Conservation (phyloP, 805 yeast genomes). For the Nakazawaea ernobii region DNA sequence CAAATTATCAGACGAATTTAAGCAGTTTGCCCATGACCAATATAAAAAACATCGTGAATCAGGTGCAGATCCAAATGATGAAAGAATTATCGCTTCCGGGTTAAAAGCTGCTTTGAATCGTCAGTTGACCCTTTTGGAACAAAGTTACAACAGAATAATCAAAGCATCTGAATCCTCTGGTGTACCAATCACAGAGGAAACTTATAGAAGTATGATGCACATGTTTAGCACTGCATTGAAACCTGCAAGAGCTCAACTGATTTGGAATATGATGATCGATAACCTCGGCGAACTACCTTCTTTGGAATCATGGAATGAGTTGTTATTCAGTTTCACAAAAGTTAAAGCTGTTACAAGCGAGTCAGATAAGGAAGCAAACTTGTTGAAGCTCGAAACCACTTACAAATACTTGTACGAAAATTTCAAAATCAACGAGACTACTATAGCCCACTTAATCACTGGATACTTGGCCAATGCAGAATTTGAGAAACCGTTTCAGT, state of each 20-base stretch:
- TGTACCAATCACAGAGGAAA: conserved; percentile 31
- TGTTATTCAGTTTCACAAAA: conserved; percentile 32
- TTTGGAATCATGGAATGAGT: conserved; percentile 51
- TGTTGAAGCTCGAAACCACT: conserved; percentile 30
- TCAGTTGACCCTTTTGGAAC: conserved; percentile 3
- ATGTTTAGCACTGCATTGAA: conserved; percentile 32
- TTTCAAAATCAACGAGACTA: conserved; percentile 38
- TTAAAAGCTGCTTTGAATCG: conserved; percentile 6
- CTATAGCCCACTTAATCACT: conserved; percentile 42
- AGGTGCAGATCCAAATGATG: conserved; percentile 7
- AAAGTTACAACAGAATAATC: background rate
- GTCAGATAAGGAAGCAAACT: conserved; percentile 20
- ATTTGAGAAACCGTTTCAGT: conserved; percentile 36
- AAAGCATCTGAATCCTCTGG: conserved; percentile 19
- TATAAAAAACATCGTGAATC: background rate
- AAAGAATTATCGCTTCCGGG: background rate
- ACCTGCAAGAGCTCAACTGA: conserved; percentile 31
- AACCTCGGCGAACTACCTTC: conserved; percentile 28
- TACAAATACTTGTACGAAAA: conserved; percentile 23
- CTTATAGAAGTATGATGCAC: conserved; percentile 40
- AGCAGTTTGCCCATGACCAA: background rate
- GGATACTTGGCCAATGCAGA: conserved; percentile 37
- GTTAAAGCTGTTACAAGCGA: conserved; percentile 16
- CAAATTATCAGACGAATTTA: conserved; percentile 13
- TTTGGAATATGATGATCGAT: conserved; percentile 46